Conservation (phyloP, 768 basidiomycete species). For the Lentinus brumalis region DNA sequence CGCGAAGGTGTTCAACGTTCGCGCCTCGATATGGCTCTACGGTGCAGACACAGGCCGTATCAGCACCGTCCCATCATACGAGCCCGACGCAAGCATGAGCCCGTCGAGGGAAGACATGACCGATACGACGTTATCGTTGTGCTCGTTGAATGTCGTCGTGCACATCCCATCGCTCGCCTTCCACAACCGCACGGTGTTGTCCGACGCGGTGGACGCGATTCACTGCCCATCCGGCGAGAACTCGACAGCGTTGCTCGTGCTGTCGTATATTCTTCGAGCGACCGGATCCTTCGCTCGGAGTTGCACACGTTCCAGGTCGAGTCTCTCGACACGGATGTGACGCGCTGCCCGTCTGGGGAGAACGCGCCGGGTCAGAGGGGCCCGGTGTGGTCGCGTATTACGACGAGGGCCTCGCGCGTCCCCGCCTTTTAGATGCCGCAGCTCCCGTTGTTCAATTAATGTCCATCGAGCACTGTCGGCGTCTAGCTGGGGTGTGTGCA, state of each 20-base stretch:
- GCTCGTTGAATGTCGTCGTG: slow-evolving; percentile 15
- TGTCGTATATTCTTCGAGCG: slow-evolving; percentile 2
- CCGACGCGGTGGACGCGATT: slow-evolving; percentile 12
- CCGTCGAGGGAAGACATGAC: slow-evolving; percentile 21
- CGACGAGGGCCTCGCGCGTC: slow-evolving; percentile 30
- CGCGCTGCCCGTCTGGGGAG: slow-evolving; percentile 15
- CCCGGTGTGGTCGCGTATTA: slow-evolving; percentile 9
- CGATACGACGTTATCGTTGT: slow-evolving; percentile 16
- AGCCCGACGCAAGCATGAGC: slow-evolving; percentile 29
- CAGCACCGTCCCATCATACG: slow-evolving; percentile 28
- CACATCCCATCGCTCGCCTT: slow-evolving; percentile 7
- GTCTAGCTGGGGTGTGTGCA: too few relatives aligned
- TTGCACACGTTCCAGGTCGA: slow-evolving; percentile 7
- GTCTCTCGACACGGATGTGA: slow-evolving; percentile 39
- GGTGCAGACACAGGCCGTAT: not conserved
- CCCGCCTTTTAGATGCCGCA: slow-evolving; percentile 11
- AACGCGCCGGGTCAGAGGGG: slow-evolving; percentile 16
- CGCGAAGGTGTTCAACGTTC: too few relatives aligned
- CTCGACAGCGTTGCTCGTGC: slow-evolving; percentile 1
- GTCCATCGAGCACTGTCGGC: too few relatives aligned
- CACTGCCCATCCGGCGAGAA: slow-evolving; percentile 18
- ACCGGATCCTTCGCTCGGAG: not conserved
- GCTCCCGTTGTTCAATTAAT: too few relatives aligned
- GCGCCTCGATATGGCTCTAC: too few relatives aligned
- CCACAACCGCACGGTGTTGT: slow-evolving; percentile 16